These are phyloP conservation scores for Zalerion maritima DNA, from an alignment of 495 filamentous ascomycete genomes.

Conservation along the genomic window DNA sequence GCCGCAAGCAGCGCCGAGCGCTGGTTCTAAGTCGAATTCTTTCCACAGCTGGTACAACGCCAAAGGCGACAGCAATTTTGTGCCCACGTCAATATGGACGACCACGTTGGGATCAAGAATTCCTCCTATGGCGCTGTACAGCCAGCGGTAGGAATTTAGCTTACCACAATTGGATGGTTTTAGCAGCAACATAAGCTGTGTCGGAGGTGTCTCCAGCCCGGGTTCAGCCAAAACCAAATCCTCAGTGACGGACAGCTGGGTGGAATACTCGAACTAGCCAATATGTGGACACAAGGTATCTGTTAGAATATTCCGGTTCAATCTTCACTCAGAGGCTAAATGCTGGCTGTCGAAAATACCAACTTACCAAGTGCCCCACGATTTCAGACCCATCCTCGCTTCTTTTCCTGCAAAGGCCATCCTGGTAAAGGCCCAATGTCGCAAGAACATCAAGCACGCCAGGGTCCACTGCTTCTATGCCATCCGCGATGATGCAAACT, in stretches of 20 bases:
- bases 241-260: conserved; percentile 21
- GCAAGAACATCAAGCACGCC: conserved; percentile 23
- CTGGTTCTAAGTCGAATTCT: conserved; percentile 24
- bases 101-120: conserved; percentile 24
- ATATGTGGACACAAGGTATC: no score
- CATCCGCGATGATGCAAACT: conserved; percentile 25
- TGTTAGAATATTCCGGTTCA: no score
- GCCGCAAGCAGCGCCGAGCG: conserved; percentile 25
- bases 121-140: conserved; percentile 24
- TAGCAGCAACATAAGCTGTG: conserved; percentile 26
- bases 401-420: conserved; percentile 22
- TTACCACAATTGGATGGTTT: conserved; percentile 29
- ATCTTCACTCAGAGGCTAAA: neutral
- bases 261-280: conserved; percentile 17
- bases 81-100: conserved; percentile 25
- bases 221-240: conserved; percentile 14
- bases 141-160: conserved; percentile 29
- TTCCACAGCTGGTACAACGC: conserved; percentile 24
- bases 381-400: conserved; percentile 24
- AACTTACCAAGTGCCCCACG: conserved; percentile 11
- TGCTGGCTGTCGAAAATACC: neutral
- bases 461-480: conserved; percentile 22
- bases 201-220: conserved; percentile 10
- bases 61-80: no score
- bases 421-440: conserved; percentile 24